Base-by-base conservation (phyloP, 257 asterid genomes). In the Solanum chmielewskii region DNA sequence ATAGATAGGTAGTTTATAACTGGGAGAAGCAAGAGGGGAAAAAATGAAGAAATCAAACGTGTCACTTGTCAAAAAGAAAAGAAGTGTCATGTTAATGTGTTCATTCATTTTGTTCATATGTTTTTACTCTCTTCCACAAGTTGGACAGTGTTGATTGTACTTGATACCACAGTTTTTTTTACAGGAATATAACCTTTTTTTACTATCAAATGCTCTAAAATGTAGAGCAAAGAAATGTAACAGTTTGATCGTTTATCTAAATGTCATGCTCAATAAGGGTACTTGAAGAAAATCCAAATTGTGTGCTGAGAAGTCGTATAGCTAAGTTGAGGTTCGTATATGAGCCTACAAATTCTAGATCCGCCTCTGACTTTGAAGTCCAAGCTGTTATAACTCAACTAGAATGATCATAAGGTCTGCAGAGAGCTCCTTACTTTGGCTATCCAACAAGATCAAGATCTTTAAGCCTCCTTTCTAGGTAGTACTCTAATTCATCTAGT, bases 401-500 rank as follows among this genome's bases (percentile, higher is more conserved):
- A 81, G 29, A 49, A 11, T 49, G 85, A 7, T 81, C 13, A 31
- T 81, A 49, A 18, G 45, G 66, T 81, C 85, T 29, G 69, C 45
- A 29, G 25, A 76, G 56, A 41, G 60, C 42, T 49, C 29, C 88
- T 90, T 93, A 92, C 88, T 93, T 93, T 60, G 96, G 95, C 87
- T 97, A 97, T 68, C 99, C 99, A 73, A 95, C 97, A n/a, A 97
- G 91, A 84, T 97, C 99, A 89, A 95, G 99, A 92, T 95, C 97
- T 85, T 97, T 96, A 68, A 94, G 95, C 92, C 99, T 91, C 87
- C 98, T 93, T 90, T 96, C 99, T 88, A 95, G 99, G 90, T 95
- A 93, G 89, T 97, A 96, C 86, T 97, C 99, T 15, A 97, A 91
- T 47, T 87, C 90, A 89, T 93, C 96, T 66, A 97, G 88, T 92